Evolutionary conservation across 305 asterid species (phyloP), one percentile per base, ranked within the genome.

Genomic region (Fraxinus velutina): DNA sequence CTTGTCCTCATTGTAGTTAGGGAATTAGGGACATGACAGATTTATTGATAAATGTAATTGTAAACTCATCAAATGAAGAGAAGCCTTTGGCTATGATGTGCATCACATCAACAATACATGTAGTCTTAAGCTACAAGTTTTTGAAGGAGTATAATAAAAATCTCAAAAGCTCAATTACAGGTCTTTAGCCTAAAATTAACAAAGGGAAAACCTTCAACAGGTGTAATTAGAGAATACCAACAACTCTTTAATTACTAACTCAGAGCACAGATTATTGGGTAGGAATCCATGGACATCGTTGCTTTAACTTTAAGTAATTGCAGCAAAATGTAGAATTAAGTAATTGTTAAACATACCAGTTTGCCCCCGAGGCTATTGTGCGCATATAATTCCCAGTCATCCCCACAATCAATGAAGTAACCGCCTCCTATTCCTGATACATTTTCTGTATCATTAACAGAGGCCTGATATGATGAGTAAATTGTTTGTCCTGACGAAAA

Each of bases 391-490:
- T 90, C 93, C 94, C 97, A 92, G 74, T 95, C 97, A 79, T 92
- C 99, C 68, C 93, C 98, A 83, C 92, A 91, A 83, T 93, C 99
- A 77, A 95, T 91, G 85, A 87, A 92, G 86, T 92, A 93, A 83
- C 80, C 88, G 73, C 86, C 88, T 84, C 88, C 94, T 37, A 86
- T 29, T 79, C 88, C 94, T 64, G 94, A 88, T 77, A 78, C 74
- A 85, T 85, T 89, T 70, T 89, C 95, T 64, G 76, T 87, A 75
- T 89, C 90, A 79, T 81, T 79, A 82, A 79, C 64, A 78, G 97
- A 90, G 68, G 97, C 96, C 87, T 95, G 99, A 84, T 93, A 92
- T 36, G 99, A 92, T 77, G 97, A 90, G 88, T 95, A 93, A 79
- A 95, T 93, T 79, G 89, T 78, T 66, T 91, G 77, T 66, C 99